Conservation (phyloP, 495 filamentous ascomycete species). For the Apodospora peruviana region DNA sequence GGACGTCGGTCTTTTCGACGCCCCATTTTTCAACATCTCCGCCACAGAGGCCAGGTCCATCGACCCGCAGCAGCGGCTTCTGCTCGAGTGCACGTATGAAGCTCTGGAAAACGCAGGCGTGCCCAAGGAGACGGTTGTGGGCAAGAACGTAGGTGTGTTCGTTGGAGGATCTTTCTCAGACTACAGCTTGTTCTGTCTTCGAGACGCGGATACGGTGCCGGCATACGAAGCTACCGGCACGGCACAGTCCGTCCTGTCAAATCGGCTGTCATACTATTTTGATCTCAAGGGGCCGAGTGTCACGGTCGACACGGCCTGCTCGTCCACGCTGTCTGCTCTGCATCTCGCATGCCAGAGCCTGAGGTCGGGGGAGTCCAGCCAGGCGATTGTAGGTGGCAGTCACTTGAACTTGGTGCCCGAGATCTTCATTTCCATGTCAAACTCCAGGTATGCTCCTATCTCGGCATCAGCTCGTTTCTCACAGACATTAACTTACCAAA, state of each 20-base stretch:
- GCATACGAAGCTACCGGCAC: slow-evolving; percentile 42
- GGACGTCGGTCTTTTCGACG: slow-evolving; percentile 37
- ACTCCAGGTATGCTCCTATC: no score
- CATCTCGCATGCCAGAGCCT: slow-evolving; percentile 25
- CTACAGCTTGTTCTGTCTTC: slow-evolving; percentile 18
- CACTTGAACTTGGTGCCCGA: slow-evolving; percentile 46
- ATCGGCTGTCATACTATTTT: slow-evolving; percentile 46
- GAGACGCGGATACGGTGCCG: slow-evolving; percentile 27
- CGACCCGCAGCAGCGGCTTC: slow-evolving; percentile 72
- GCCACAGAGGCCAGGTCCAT: slow-evolving; percentile 49
- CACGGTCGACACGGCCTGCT: slow-evolving; percentile 48
- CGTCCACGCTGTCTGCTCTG: slow-evolving; percentile 36
- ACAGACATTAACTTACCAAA: no score
- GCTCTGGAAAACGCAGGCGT: slow-evolving; percentile 72
- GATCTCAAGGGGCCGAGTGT: slow-evolving; percentile 35
- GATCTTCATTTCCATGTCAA: slow-evolving; percentile 18
- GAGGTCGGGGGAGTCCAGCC: slow-evolving; percentile 22
- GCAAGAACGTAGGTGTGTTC: slow-evolving; percentile 22
- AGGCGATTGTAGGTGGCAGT: slow-evolving; percentile 44
- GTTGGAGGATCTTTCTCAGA: slow-evolving; percentile 26
- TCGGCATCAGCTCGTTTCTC: no score
- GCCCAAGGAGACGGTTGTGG: slow-evolving; percentile 55
- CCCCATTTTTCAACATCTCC: slow-evolving; percentile 52
- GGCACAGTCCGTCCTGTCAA: slow-evolving; percentile 27
- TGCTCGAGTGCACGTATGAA: slow-evolving; percentile 70